phyloP scores from a whole-genome alignment of 495 filamentous ascomycete species.

The Parachaetomium inaequale region DNA sequence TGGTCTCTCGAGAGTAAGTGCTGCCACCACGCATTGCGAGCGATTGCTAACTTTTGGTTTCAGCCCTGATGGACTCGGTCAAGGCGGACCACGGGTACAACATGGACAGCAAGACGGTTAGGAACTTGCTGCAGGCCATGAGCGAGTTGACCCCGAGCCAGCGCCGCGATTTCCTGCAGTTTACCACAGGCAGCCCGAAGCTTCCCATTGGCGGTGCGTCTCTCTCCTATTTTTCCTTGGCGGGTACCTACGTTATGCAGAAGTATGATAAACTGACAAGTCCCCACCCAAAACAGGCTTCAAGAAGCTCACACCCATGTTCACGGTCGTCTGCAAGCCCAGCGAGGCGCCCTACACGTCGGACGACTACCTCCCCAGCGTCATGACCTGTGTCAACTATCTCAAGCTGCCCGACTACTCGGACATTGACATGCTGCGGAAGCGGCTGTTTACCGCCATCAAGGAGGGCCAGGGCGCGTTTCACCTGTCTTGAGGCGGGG shows the following conservation, averaged over 20 bases:
- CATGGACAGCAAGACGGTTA: conserved; percentile 96
- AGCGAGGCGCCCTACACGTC: conserved; percentile 92
- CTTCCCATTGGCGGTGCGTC: conserved; percentile 92
- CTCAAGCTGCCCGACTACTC: conserved; percentile 98
- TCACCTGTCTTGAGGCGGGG: conserved; percentile 70
- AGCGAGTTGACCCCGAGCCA: conserved; percentile 73
- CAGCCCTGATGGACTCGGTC: conserved; percentile 96
- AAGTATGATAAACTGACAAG: too few species aligned
- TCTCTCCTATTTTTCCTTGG: conserved; percentile 12
- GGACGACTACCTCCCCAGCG: conserved; percentile 95
- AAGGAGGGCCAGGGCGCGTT: conserved; percentile 98
- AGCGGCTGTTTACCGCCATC: conserved; percentile 78
- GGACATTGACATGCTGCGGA: conserved; percentile 66
- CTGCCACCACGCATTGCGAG: background rate
- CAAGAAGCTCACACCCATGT: conserved; percentile 93
- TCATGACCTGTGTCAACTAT: conserved; percentile 99
- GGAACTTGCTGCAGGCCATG: conserved; percentile 92
- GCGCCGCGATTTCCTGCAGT: conserved; percentile 94
- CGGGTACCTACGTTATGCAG: too few species aligned
- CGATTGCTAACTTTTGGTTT: conserved; percentile 16
- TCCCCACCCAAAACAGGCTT: conserved; percentile 65
- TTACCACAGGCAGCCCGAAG: conserved; percentile 97
- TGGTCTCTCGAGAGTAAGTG: conserved; percentile 93
- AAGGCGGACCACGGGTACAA: conserved; percentile 99
- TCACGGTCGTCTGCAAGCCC: conserved; percentile 97